phyloP scores from a whole-genome alignment of 768 basidiomycete species.

The Boletus barrowsii region DNA sequence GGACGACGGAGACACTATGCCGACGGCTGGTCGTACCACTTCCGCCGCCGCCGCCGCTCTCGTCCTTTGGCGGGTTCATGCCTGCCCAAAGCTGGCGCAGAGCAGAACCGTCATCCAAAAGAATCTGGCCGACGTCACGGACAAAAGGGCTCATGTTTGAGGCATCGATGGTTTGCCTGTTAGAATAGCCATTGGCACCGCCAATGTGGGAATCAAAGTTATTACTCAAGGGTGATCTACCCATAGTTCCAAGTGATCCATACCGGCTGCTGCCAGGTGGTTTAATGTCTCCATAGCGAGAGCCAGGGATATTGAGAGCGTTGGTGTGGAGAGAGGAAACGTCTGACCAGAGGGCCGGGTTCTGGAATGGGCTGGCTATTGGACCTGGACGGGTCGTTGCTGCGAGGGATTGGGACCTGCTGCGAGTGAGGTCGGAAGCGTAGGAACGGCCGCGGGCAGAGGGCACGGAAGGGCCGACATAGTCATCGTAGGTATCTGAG shows the following conservation, averaged over 20 bases:
- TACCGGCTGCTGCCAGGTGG: slow-evolving; percentile 63
- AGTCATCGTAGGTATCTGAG: slow-evolving; percentile 61
- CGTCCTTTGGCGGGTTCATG: slow-evolving; percentile 60
- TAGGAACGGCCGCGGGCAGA: slow-evolving; percentile 55
- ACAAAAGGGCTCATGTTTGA: slow-evolving; percentile 86
- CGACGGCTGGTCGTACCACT: slow-evolving; percentile 82
- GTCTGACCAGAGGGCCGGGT: slow-evolving; percentile 54
- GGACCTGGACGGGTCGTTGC: slow-evolving; percentile 51
- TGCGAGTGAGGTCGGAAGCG: slow-evolving; percentile 62
- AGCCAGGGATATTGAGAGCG: slow-evolving; percentile 53
- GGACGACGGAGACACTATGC: slow-evolving; percentile 82
- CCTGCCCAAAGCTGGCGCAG: slow-evolving; percentile 75
- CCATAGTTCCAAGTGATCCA: slow-evolving; percentile 55
- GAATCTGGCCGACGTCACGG: slow-evolving; percentile 76
- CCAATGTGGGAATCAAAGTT: slow-evolving; percentile 47
- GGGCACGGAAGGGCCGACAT: slow-evolving; percentile 42
- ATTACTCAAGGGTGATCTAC: slow-evolving; percentile 54
- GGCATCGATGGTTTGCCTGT: slow-evolving; percentile 45
- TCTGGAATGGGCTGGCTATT: slow-evolving; percentile 47
- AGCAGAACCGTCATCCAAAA: slow-evolving; percentile 69
- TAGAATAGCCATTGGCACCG: slow-evolving; percentile 46
- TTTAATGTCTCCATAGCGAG: slow-evolving; percentile 60
- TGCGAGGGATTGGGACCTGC: slow-evolving; percentile 75
- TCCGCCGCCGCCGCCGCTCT: slow-evolving; percentile 53
- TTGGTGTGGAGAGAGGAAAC: slow-evolving; percentile 45